These are phyloP conservation scores for Tricholoma sp. DNA, from an alignment of 768 basidiomycete species.

Conservation along the genomic window DNA sequence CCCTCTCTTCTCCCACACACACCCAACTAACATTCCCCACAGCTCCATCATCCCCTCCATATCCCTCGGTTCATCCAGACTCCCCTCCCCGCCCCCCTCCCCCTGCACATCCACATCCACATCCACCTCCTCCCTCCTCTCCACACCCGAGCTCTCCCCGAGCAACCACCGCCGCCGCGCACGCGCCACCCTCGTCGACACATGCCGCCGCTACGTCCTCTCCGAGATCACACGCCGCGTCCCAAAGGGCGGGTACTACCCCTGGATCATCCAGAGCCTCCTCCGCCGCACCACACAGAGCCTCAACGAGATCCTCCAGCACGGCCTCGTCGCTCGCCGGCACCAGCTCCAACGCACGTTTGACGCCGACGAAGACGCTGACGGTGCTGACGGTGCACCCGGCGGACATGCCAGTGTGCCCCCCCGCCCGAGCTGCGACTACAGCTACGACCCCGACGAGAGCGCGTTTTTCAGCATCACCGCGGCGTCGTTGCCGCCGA, in stretches of 20 bases:
- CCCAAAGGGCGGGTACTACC: slow-evolving; percentile 36
- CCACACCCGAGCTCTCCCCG: slow-evolving; percentile 27
- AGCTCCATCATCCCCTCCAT: slow-evolving; percentile 25
- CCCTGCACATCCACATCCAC: slow-evolving; percentile 18
- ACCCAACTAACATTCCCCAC: slow-evolving; percentile 12
- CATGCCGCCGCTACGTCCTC: slow-evolving; percentile 59
- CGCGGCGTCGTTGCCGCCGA: slow-evolving; percentile 25
- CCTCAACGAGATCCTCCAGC: not conserved
- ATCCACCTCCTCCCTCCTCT: slow-evolving; percentile 21
- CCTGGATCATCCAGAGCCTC: slow-evolving; percentile 52
- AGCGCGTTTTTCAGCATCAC: slow-evolving; percentile 24
- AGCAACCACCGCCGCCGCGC: slow-evolving; percentile 39
- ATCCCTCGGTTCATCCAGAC: slow-evolving; percentile 24
- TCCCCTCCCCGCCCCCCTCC: slow-evolving; percentile 26
- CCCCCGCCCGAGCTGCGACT: not conserved
- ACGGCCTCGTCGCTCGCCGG: not conserved
- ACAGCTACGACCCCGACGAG: slow-evolving; percentile 13
- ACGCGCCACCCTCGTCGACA: slow-evolving; percentile 62
- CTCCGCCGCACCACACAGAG: slow-evolving; percentile 34
- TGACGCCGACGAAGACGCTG: slow-evolving; percentile 17
- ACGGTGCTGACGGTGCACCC: no score
- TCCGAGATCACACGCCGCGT: slow-evolving; percentile 40
- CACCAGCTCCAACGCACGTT: not conserved
- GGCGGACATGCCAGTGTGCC: no score
- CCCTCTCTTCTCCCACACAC: not conserved